Percentiles rank a stretch among this genome's conserved stretches.
Evolutionary conservation across 805 yeast genomes (phyloP).

Genomic region (Zygoascus tannicola): DNA sequence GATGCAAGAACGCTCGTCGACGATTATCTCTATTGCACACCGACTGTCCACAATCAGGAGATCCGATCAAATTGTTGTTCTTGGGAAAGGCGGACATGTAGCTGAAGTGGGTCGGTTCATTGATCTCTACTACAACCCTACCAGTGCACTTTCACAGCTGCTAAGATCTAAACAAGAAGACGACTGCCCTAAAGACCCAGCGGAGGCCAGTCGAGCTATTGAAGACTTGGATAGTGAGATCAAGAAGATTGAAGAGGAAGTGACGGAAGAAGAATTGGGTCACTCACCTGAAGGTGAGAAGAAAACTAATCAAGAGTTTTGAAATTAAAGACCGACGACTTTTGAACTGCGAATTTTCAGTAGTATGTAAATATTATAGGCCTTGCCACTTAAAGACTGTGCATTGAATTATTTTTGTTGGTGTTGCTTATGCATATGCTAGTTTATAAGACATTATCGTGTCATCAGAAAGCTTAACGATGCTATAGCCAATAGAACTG

Average conservation of each 20-base stretch:
- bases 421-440: not conserved
- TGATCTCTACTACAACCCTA: constrained; percentile 38
- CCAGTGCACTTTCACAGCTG: constrained; percentile 35
- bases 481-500: not conserved
- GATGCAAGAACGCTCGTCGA: constrained; percentile 41
- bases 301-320: not conserved
- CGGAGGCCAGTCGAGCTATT: constrained; percentile 5
- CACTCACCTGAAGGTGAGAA: constrained; percentile 1
- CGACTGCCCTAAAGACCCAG: no score
- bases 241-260: constrained; percentile 23
- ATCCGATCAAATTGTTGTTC: constrained; percentile 71
- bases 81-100: constrained; percentile 63
- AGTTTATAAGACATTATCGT: constrained; percentile 4
- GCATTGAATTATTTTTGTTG: no score
- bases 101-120: constrained; percentile 60
- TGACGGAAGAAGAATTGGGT: constrained; percentile 15
- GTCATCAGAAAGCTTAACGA: constrained; percentile 2
- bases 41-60: constrained; percentile 78
- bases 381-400: no score
- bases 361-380: no score
- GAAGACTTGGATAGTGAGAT: constrained; percentile 25
- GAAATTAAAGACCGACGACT: no score
- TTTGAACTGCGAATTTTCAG: no score
- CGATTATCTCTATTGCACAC: constrained; percentile 83
- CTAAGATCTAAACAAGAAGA: constrained; percentile 13